A percentile compares a stretch with the other conserved stretches of the same genome.
These are phyloP conservation scores for Fusarium nanum DNA, from an alignment of 2,329 filamentous ascomycete species.

Conservation along the genomic window DNA sequence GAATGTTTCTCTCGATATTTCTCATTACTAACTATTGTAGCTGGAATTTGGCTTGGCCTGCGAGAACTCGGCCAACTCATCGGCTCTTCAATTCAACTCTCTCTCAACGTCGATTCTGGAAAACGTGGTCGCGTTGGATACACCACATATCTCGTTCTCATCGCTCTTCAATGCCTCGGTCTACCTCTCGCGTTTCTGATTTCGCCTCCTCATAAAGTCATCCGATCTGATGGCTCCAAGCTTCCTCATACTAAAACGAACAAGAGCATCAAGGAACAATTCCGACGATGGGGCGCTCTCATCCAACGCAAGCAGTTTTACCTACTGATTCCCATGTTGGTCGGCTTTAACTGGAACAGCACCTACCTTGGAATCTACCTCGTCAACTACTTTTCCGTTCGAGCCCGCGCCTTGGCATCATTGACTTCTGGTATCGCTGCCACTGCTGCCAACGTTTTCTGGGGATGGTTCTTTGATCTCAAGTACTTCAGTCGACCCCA, in stretches of 20 bases:
- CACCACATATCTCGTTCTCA: slow-evolving; percentile 42
- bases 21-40: slow-evolving; percentile 34
- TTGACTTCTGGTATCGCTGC: slow-evolving; percentile 60
- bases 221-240: slow-evolving; percentile 36
- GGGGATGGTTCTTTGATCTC: slow-evolving; percentile 63
- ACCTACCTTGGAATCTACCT: slow-evolving; percentile 65
- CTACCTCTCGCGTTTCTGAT: slow-evolving; percentile 42
- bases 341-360: slow-evolving; percentile 63
- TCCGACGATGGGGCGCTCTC: slow-evolving; percentile 48
- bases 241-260: slow-evolving; percentile 25
- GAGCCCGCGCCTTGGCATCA: slow-evolving; percentile 59
- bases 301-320: slow-evolving; percentile 59
- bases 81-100: slow-evolving; percentile 62
- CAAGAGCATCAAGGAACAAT: slow-evolving; percentile 32
- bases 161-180: slow-evolving; percentile 43
- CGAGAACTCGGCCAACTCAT: slow-evolving; percentile 65
- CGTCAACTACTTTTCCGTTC: slow-evolving; percentile 64
- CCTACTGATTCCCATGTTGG: slow-evolving; percentile 61
- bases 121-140: slow-evolving; percentile 47
- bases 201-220: slow-evolving; percentile 41
- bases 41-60: slow-evolving; percentile 65
- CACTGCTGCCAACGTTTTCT: slow-evolving; percentile 59
- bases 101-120: slow-evolving; percentile 58
- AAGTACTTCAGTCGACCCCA: slow-evolving; percentile 55
- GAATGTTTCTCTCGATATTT: accelerated